Conservation (phyloP, 768 basidiomycete species). For the Naganishia randhawae region DNA sequence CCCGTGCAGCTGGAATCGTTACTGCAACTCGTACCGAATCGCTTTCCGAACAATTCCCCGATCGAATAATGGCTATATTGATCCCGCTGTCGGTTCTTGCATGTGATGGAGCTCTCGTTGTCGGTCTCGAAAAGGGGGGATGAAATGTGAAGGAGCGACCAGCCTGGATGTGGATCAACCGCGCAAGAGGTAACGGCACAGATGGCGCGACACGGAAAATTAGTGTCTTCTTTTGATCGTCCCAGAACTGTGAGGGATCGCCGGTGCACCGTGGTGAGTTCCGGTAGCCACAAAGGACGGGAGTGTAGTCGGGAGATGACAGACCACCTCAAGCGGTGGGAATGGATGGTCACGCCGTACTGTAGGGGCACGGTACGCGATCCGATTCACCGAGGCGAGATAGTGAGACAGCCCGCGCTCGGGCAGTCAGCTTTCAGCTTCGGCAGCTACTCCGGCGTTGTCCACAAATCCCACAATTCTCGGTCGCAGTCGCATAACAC, state of each 20-base stretch:
- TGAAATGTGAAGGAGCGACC: background rate
- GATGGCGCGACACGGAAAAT: background rate
- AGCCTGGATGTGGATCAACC: background rate
- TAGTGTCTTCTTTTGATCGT: background rate
- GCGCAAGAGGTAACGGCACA: background rate
- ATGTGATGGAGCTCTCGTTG: no score
- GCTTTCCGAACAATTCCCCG: conserved; percentile 1
- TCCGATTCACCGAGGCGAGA: no score
- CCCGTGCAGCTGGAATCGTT: no score
- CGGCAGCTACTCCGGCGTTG: no score
- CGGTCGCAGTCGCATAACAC: no score
- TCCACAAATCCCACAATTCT: no score
- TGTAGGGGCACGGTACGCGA: no score
- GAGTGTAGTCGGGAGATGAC: background rate
- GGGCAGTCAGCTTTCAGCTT: no score
- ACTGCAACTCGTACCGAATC: no score
- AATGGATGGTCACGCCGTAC: no score
- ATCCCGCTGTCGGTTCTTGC: conserved; percentile 1
- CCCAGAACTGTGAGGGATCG: background rate
- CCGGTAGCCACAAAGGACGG: background rate
- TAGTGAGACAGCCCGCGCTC: no score
- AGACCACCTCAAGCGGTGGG: no score
- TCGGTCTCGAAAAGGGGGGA: background rate
- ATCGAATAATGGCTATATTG: background rate
- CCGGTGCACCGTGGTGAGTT: background rate